Evolutionary conservation across 129 eudicot genomes (phyloP), one percentile per base, ranked within the genome.

Genomic region (Arctium minus): DNA sequence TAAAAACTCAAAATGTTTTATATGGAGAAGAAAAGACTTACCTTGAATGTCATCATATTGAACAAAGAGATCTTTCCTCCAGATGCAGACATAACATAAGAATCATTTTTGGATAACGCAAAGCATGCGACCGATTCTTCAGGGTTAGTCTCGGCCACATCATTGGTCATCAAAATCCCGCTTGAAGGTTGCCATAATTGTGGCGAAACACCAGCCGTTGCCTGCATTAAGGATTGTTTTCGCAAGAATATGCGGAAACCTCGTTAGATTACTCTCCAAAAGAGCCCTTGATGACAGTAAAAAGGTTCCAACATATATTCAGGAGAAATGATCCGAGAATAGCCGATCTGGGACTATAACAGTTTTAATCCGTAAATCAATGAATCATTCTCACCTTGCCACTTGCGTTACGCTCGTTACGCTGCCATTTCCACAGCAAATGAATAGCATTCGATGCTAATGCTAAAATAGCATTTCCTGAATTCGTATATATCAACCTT

Each of bases 31-130:
- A 39, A 44, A 39, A 17, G 8, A 68, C n/a, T 22, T 80, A 94
- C 98, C 98, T 94, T 94, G 81, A 94, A 94, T 48, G 97, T 94
- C 98, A 92, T 94, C 97, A 94, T 92, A 79, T 94, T 90, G 84
- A 94, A 94, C 77, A 94, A 84, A 27, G 98, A 94, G 67, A 92
- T 89, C 85, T 92, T 94, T 76, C 97, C 96, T 39, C 98, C 98
- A 0, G 98, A 94, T 70, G 98, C 98, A 42, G 98, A 94, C 96
- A 92, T 92, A 27, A 92, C 94, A 77, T 92, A 94, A 31, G 94
- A 89, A 81, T 94, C 97, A 60, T 94, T 91, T 78, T 94, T 94
- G 44, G 98, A 92, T 84, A 94, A 87, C 32, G 97, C 97, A 92
- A 94, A 92, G 90, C 98, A 94, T 17, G 97, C 91, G 22, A 92